Evolutionary conservation across 164 flowering plant species (phyloP), one percentile per base, ranked within the genome.

Genomic region (Platanus orientalis): DNA sequence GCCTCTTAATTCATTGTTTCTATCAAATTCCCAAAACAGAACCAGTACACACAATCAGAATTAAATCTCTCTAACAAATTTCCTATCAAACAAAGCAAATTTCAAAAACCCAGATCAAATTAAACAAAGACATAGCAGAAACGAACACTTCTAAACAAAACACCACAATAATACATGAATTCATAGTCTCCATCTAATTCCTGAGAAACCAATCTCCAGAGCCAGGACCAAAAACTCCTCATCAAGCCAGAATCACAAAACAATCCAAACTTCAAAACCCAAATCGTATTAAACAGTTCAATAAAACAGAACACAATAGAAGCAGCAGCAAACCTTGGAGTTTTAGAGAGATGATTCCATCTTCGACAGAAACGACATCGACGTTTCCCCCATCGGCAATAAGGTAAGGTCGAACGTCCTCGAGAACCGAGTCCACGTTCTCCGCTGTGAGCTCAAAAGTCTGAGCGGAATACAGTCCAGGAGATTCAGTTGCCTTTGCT

Each of bases 351-450:
- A 94, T 71, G 59, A 88, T 83, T 48, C 97, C 97, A 63, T 88
- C 89, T 62, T 86, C 86, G 36, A 94, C 97, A 34, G 96, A 89
- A 25, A 89, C 96, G 25, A 94, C 96, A 55, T 89, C 95, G 24
- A 89, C 96, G 73, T 94, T 86, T 11, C 99, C 99, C 19, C 99
- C 99, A 70, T 94, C 99, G 29, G 97, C 58, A 29, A 94, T 86
- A 71, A 94, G 73, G 61, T 91, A 94, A 48, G 99, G 99, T 47
- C 99, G 68, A 28, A 94, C 96, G 30, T 88, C 92, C 54, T 91
- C 97, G 27, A 94, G 91, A 66, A 94, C 96, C 57, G 80, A 58
- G 68, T 94, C 89, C 1, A 88, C 96, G 86, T 89, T 94, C 60
- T 76, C 61, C 9, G 65, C 73, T 0, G 84, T 94, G 54, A 94